Base-by-base conservation (phyloP, 2,329 filamentous ascomycete species). In the Exophiala lecanii-corni region DNA sequence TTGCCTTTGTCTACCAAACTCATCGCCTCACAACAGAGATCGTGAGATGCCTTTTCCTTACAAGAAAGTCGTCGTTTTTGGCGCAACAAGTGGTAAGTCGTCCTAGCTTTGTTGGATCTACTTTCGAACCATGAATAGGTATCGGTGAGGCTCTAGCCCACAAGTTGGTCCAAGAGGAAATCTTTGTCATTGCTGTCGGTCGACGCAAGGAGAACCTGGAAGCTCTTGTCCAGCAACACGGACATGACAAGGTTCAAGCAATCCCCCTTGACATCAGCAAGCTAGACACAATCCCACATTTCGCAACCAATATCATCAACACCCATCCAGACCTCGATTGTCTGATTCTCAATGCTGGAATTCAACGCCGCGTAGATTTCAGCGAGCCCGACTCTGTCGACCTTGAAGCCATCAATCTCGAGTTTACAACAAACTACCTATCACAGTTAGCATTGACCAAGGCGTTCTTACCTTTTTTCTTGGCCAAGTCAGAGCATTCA, bases 321-420 rank as follows among this genome's bases (percentile, higher is more conserved):
- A 62, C 64, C 40, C 69, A 76, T 47, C 66, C 72, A 0, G 73
- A 75, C 46, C 58, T 77, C 2, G 73, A 76, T 54, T 70, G 67
- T 44, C 57, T 76, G n/a, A 64, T 76, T 44, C 55, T 76, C 36
- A 76, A 76, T 58, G 68, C 71, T 1, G 73, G 73, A n/a, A 70
- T 76, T 21, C 73, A 76, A 56, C 63, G 72, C 6, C 61, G 62
- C 7, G 66, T 73, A 46, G 64, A 75, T 55, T 75, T 74, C 52
- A 62, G 66, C 16, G 65, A 73, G 33, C 71, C 72, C 1, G 63
- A 69, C 3, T 67, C 59, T 2, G 62, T 76, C 34, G 67, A 76
- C 46, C 54, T 75, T 4, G 53, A 59, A 5, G 49, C 59, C 1
- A 51, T 75, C 15, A 62, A 68, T 12, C 53, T 67, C 19, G 73